Base-by-base conservation (phyloP, 805 yeast species). In the Kockiozyma suomiensis region DNA sequence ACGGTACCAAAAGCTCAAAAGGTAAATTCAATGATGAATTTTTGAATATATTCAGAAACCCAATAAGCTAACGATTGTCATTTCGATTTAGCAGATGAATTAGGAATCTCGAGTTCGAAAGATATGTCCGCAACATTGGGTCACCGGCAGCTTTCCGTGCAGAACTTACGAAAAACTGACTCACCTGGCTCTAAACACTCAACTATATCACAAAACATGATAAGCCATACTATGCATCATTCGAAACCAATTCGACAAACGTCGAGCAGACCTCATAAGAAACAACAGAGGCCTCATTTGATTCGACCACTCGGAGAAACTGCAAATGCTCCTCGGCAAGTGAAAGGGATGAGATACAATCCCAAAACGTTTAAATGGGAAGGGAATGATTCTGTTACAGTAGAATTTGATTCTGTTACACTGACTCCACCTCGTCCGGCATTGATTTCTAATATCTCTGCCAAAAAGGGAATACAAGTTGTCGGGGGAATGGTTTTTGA, bases 401-500 rank as follows among this genome's bases (percentile, higher is more conserved):
- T 76, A 35, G 75, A 78, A 42, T 85, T 85, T 69, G 86, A 85
- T 41, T 48, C 62, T 1, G 47, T 70, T 38, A 50, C 42, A 12
- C 47, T 59, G n/a, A 62, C 69, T n/a, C 73, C 76, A 4, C 76
- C 73, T 12, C 70, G 75, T 17, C 70, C 73, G 42, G 74, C 77
- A 1, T 66, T 72, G 47, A 73, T 69, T 13, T 66, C 76, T 13
- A 68, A 70, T 41, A 50, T 60, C 21, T 49, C 54, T 33, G 47
- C 64, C 13, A 54, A 43, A 21, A 70, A 70, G 17, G 76, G 77
- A n/a, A 67, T 72, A n/a, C 82, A 80, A 55, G 70, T 76, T 19
- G 78, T 80, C 5, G 81, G 81, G 1, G 78, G 81, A 64, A 85
- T 85, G 90, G 75, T 78, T 28, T 85, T 82, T 69, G 88, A 85